Conservation (phyloP, 225 moss, liverwort and hornwort species). For the Ulota crispa region DNA sequence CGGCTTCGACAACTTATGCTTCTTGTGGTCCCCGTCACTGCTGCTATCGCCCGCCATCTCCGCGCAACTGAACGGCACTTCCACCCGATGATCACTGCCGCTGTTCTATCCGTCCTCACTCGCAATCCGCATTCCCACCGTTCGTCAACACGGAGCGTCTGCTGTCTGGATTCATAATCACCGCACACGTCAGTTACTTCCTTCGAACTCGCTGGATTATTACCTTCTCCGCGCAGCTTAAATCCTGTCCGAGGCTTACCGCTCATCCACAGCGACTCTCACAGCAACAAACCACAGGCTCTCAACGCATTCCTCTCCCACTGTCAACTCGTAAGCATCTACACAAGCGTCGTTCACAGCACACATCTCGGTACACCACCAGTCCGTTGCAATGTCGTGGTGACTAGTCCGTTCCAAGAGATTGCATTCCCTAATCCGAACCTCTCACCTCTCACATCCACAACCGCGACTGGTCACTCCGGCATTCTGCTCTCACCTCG, state of each 20-base stretch:
- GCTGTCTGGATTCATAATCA: neutral
- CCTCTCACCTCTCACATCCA: neutral
- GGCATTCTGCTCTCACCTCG: neutral
- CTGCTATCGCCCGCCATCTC: neutral
- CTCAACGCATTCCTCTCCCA: neutral
- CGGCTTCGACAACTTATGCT: too few relatives aligned
- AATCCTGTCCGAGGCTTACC: constrained; percentile 12
- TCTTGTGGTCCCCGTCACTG: too few relatives aligned
- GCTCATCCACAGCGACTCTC: neutral
- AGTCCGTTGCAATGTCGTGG: neutral
- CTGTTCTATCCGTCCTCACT: neutral
- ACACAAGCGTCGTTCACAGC: neutral
- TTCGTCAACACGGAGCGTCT: neutral
- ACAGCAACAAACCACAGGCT: neutral
- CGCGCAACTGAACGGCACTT: neutral
- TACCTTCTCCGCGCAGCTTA: neutral
- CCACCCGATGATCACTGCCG: neutral
- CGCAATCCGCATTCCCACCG: neutral
- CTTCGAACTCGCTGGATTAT: neutral
- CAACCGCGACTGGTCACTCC: neutral
- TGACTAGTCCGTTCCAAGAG: neutral
- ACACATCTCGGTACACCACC: neutral
- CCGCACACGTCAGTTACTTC: neutral
- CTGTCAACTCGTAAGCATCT: neutral
- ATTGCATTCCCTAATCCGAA: neutral